These are phyloP conservation scores for Leishmania amazonensis DNA, from an alignment of 208 protist genomes.

Conservation along the genomic window DNA sequence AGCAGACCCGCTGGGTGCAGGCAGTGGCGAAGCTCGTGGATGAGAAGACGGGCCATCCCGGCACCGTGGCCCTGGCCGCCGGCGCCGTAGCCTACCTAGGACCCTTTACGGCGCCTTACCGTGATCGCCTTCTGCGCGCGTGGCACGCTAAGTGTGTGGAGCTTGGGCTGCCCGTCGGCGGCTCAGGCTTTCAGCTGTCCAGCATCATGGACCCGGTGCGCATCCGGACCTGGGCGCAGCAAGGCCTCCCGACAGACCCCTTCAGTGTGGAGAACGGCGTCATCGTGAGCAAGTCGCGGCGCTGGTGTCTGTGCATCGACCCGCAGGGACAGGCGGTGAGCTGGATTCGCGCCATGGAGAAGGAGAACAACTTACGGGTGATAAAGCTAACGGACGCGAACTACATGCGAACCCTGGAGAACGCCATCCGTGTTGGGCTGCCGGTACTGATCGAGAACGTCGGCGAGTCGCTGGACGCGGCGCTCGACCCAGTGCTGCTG, in stretches of 20 bases:
- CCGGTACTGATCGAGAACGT: conserved; percentile 97
- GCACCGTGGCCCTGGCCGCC: conserved; percentile 85
- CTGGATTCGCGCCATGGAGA: conserved; percentile 96
- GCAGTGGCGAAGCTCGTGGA: conserved; percentile 68
- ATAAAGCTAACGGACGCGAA: conserved; percentile 92
- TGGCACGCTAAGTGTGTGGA: conserved; percentile 78
- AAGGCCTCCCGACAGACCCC: conserved; percentile 93
- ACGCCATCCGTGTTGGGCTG: conserved; percentile 94
- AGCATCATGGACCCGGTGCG: conserved; percentile 92
- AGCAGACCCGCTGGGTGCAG: conserved; percentile 81
- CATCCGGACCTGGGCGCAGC: conserved; percentile 94
- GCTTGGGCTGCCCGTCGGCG: conserved; percentile 71
- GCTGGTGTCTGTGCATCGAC: conserved; percentile 96
- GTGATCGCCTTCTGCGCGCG: conserved; percentile 63
- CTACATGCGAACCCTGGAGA: conserved; percentile 94
- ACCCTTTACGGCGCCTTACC: conserved; percentile 90
- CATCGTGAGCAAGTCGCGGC: conserved; percentile 84
- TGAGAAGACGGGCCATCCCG: conserved; percentile 64
- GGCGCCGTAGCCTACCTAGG: conserved; percentile 93
- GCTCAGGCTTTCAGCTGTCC: conserved; percentile 74
- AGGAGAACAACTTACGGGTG: conserved; percentile 90
- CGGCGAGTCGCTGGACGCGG: conserved; percentile 96
- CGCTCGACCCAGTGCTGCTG: conserved; percentile 95
- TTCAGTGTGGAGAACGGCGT: conserved; percentile 95
- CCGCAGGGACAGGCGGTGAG: conserved; percentile 95